phyloP scores from a whole-genome alignment of 208 protist species.

The Strigomonas culicis region DNA sequence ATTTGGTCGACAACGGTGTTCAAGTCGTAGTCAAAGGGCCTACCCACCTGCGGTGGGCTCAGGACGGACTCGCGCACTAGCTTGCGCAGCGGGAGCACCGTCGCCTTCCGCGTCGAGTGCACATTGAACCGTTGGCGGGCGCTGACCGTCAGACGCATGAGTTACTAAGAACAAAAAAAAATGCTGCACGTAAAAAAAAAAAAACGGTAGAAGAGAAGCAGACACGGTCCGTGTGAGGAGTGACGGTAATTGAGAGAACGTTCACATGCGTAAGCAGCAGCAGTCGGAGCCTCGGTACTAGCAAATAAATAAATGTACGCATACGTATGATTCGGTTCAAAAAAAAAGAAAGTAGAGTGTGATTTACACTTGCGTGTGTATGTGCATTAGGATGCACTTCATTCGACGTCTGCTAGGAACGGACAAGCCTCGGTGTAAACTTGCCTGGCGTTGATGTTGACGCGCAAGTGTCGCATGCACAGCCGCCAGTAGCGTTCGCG shows the following conservation, averaged over 20 bases:
- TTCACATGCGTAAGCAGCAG: too few species aligned
- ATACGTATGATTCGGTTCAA: not conserved
- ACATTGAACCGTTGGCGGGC: too few species aligned
- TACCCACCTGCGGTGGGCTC: not conserved
- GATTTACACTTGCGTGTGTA: not conserved
- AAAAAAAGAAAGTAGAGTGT: constrained; percentile 12
- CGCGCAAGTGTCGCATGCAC: constrained; percentile 80
- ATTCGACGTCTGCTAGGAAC: constrained; percentile 23
- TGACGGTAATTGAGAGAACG: too few species aligned
- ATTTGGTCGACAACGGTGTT: constrained; percentile 14
- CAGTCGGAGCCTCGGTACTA: too few species aligned
- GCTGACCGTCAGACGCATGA: not conserved
- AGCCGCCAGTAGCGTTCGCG: constrained; percentile 74
- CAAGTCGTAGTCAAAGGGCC: not conserved
- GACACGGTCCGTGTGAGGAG: too few species aligned
- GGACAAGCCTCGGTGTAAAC: constrained; percentile 66
- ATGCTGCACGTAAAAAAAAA: not conserved
- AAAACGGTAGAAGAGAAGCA: not conserved
- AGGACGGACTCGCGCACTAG: too few species aligned
- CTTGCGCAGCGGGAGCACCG: too few species aligned
- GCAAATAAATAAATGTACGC: not conserved
- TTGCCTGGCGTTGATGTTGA: constrained; percentile 87
- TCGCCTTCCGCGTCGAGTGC: too few species aligned
- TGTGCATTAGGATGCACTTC: too few species aligned
- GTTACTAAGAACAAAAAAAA: not conserved